Percentiles rank a stretch among this genome's conserved stretches.
phyloP scores from a whole-genome alignment of 176 grass and related monocot species.

The Ensete ventricosum region DNA sequence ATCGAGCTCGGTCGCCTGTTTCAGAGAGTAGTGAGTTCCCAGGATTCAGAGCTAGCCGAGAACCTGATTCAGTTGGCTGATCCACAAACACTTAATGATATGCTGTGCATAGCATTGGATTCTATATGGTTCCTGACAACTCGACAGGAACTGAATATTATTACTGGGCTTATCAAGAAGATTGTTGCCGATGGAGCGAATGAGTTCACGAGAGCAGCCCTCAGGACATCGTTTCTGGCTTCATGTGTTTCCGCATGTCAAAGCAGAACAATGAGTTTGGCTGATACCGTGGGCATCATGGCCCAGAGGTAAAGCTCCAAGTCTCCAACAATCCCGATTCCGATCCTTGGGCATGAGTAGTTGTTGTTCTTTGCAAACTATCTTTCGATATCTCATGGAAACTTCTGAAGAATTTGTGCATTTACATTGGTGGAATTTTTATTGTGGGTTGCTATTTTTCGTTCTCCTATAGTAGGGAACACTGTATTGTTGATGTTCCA shows the following conservation, averaged over 20 bases:
- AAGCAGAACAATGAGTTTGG: constrained; percentile 52
- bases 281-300: constrained; percentile 80
- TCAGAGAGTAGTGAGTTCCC: constrained; percentile 57
- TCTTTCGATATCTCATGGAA: neutral
- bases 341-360: too few relatives aligned
- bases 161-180: constrained; percentile 68
- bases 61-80: constrained; percentile 51
- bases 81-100: constrained; percentile 67
- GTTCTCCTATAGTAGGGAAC: neutral
- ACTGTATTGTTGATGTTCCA: neutral
- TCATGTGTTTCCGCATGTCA: constrained; percentile 85
- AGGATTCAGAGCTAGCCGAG: constrained; percentile 53
- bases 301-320: constrained; percentile 50
- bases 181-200: constrained; percentile 60
- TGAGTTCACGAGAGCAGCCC: constrained; percentile 80
- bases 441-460: neutral
- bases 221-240: constrained; percentile 80
- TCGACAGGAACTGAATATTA: constrained; percentile 44
- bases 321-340: too few relatives aligned
- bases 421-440: neutral
- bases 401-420: neutral
- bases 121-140: constrained; percentile 85
- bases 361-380: neutral
- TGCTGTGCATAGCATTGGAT: constrained; percentile 71
- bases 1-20: constrained; percentile 59